Percentiles rank a stretch among this genome's conserved stretches.
Conservation (phyloP, 768 basidiomycete genomes). For the Tylopilus vinaceipallidus region DNA sequence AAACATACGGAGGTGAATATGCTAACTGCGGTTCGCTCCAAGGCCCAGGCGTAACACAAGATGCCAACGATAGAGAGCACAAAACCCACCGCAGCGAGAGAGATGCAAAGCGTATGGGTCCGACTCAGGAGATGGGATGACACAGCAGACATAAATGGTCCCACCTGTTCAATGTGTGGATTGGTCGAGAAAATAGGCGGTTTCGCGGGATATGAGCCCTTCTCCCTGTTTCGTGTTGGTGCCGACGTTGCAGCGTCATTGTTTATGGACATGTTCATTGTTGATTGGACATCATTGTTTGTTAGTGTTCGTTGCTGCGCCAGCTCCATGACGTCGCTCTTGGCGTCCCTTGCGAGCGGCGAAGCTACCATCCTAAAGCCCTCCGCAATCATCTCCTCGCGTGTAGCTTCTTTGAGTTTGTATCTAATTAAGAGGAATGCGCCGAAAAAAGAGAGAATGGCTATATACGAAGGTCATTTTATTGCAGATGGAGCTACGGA, state of each 20-base stretch:
- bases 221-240: neutral
- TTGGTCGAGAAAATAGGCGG: conserved; percentile 40
- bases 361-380: conserved; percentile 24
- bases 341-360: conserved; percentile 18
- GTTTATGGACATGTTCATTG: neutral
- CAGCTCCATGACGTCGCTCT: conserved; percentile 5
- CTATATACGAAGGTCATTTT: conserved; percentile 15
- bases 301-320: neutral
- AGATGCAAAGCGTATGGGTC: conserved; percentile 48
- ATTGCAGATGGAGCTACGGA: neutral
- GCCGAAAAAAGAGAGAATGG: conserved; percentile 49
- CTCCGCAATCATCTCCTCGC: conserved; percentile 43
- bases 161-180: conserved; percentile 53
- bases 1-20: conserved; percentile 42
- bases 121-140: conserved; percentile 45
- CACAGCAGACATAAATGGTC: conserved; percentile 41
- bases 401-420: conserved; percentile 51
- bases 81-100: conserved; percentile 47
- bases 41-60: conserved; percentile 50
- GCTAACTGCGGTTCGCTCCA: conserved; percentile 43
- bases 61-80: conserved; percentile 49
- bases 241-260: neutral
- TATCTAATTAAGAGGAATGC: conserved; percentile 57
- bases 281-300: neutral
- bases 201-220: conserved; percentile 13